Conservation (phyloP, 768 basidiomycete species). For the Termitomyces sp. region DNA sequence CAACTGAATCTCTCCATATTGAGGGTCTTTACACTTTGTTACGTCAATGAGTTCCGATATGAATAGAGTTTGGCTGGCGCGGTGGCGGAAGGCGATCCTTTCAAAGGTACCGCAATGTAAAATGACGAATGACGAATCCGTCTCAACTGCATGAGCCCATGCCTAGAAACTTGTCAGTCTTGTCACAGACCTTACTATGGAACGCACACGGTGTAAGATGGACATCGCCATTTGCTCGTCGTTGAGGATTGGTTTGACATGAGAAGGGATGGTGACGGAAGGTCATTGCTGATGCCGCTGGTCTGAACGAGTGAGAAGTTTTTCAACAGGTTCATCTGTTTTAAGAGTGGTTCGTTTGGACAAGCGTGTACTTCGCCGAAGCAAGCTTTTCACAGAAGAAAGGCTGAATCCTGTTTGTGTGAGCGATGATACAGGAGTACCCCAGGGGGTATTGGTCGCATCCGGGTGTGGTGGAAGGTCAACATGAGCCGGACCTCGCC, state of each 20-base stretch:
- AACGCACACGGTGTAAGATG: conserved; percentile 1
- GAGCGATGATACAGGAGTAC: not conserved
- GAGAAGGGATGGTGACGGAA: not conserved
- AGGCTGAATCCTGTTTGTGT: not conserved
- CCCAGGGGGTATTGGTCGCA: not conserved
- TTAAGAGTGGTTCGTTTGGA: not conserved
- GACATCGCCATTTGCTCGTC: not conserved
- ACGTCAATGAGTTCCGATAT: not conserved
- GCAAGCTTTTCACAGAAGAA: not conserved
- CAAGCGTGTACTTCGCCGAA: not conserved
- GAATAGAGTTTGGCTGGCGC: conserved; percentile 4
- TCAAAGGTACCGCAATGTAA: not conserved
- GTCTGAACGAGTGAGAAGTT: not conserved
- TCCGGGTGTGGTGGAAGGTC: not conserved
- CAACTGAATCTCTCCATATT: not conserved
- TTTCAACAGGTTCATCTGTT: not conserved
- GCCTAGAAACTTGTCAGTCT: not conserved
- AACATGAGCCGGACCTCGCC: not conserved
- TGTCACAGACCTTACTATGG: not conserved
- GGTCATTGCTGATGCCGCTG: not conserved
- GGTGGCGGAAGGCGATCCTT: conserved; percentile 6
- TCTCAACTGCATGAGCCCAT: conserved; percentile 4
- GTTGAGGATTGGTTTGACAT: not conserved
- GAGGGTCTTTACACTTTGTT: not conserved
- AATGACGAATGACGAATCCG: conserved; percentile 2